Evolutionary conservation across 2,329 filamentous ascomycete species (phyloP).

Genomic region (Epichloe sibirici): DNA sequence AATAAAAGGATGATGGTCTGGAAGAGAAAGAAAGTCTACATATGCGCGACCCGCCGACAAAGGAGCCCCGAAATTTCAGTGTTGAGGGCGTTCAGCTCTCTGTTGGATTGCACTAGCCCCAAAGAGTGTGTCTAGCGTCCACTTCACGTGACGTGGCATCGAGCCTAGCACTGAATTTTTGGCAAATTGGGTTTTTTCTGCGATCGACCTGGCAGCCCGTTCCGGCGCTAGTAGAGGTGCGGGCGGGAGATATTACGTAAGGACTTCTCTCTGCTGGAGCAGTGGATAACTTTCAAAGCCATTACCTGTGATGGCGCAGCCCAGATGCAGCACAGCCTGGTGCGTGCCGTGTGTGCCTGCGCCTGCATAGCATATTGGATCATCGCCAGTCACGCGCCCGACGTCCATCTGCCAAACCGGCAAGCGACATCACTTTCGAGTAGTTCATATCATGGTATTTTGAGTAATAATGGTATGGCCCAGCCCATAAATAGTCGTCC

Average conservation of each 20-base stretch:
- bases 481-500: constrained; percentile 9
- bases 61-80: constrained; percentile 30
- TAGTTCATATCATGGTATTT: constrained; percentile 9
- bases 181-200: neutral
- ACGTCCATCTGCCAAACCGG: neutral
- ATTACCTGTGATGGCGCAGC: no score
- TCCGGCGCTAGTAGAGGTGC: no score
- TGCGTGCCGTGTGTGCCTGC: no score
- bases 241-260: no score
- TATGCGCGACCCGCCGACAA: constrained; percentile 10
- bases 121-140: constrained; percentile 12
- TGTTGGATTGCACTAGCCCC: constrained; percentile 26
- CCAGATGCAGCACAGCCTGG: no score
- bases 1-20: constrained; percentile 11
- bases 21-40: constrained; percentile 15
- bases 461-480: constrained; percentile 8
- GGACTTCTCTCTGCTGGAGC: no score
- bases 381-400: neutral
- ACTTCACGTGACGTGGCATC: constrained; percentile 14
- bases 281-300: no score
- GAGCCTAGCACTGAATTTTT: neutral
- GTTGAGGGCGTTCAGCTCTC: constrained; percentile 28
- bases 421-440: no score
- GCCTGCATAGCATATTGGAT: neutral
- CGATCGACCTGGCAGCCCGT: no score